Percentiles rank a stretch among this genome's conserved stretches.
These are phyloP conservation scores for Calamus simplicifolius DNA, from an alignment of 176 grass and related monocot genomes.

Conservation along the genomic window DNA sequence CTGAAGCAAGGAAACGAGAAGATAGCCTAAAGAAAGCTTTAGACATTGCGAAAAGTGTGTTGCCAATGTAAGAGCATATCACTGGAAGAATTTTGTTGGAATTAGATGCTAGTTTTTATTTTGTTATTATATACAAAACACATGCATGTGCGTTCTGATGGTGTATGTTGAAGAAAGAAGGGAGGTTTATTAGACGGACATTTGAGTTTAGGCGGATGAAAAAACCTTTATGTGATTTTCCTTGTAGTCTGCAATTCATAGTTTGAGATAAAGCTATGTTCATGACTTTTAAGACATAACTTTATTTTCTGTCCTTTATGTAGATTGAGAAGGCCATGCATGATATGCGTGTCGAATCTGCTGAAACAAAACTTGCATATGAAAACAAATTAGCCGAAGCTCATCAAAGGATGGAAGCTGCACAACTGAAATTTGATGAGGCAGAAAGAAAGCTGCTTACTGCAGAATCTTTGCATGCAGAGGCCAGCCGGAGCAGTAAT, in stretches of 20 bases:
- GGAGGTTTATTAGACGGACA: no score
- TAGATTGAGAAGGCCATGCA: conserved; percentile 91
- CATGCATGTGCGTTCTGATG: no score
- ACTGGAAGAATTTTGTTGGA: not conserved
- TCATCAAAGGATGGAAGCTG: conserved; percentile 39
- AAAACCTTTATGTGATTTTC: no score
- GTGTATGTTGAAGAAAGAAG: no score
- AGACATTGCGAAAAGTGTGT: conserved; percentile 71
- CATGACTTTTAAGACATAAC: not conserved
- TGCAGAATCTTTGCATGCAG: conserved; percentile 58
- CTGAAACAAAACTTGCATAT: conserved; percentile 77
- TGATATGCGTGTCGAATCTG: conserved; percentile 60
- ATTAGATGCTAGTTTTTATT: not conserved
- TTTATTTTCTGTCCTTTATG: conserved; percentile 18
- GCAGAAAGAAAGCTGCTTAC: conserved; percentile 58
- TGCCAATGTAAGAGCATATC: conserved; percentile 45
- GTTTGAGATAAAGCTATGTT: no score
- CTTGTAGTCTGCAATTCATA: no score
- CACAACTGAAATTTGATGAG: conserved; percentile 69
- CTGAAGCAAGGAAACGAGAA: conserved; percentile 64
- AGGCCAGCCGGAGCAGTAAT: conserved; percentile 32
- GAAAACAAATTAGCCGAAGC: conserved; percentile 59
- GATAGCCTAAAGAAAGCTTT: conserved; percentile 62
- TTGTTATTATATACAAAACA: not conserved
- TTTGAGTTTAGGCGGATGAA: no score